Evolutionary conservation across 1,284 basidiomycete genomes (phyloP), one percentile per base, ranked within the genome.

Genomic region (Trametes sp.): DNA sequence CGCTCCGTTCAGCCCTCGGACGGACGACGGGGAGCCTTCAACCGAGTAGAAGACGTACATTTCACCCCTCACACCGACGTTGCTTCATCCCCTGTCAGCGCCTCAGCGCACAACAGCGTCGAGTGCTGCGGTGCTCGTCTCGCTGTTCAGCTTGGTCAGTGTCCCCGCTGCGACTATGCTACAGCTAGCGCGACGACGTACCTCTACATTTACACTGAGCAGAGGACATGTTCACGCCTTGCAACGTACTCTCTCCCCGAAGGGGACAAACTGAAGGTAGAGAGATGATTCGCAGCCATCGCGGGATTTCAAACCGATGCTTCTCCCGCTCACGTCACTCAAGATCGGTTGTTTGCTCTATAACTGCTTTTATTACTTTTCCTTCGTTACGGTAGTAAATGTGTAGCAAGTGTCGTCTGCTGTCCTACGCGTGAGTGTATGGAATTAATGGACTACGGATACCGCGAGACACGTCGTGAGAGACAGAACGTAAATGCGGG

Each of bases 331-430:
- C 38, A 8, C 46, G 46, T 45, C 21, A 23, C 28, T 35, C 54
- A 45, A 33, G 31, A 33, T 33, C 11, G 10, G 4, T 13, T 35
- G 31, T 4, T 57, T 28, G 52, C 64, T 65, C 59, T 65, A 64
- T 52, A 26, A 59, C 45, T 63, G 64, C 61, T 61, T 66, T 63
- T 52, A 63, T 66, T 63, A 63, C 50, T 57, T 61, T 53, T 59
- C 59, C 54, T 57, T 66, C 65, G 65, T 61, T 59, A 66, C 54
- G 33, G 56, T 66, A 66, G 59, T 53, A 56, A 55, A 59, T 59
- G 59, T 62, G 44, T 66, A 60, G 53, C 54, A 63, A 66, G 48
- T 63, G 61, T 61, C 59, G 42, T 63, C 61, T 66, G 65, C 65
- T 53, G 51, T 60, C 65, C 58, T 57, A 59, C 65, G 65, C 62